These are phyloP conservation scores for Xanthoconium separans DNA, from an alignment of 1,284 basidiomycete species.

Conservation along the genomic window DNA sequence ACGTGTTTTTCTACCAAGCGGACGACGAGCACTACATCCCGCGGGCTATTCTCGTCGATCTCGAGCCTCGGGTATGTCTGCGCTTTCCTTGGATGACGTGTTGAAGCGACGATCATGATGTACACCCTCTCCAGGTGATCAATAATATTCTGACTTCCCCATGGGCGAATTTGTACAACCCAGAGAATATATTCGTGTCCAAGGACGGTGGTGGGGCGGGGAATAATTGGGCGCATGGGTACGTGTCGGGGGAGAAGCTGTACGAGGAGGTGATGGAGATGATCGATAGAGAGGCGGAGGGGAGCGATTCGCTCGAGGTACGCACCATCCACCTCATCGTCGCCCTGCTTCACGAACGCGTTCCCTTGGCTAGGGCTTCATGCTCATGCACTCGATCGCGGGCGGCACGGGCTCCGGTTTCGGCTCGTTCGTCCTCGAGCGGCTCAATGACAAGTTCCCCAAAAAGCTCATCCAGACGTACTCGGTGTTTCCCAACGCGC, in stretches of 20 bases:
- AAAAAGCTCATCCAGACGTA: slow-evolving; percentile 99
- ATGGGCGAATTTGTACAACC: slow-evolving; percentile 94
- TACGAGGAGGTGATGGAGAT: slow-evolving; percentile 99
- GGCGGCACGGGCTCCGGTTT: slow-evolving; percentile 98
- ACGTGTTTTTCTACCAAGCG: slow-evolving; percentile 99
- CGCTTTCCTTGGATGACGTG: not conserved
- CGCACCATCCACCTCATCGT: slow-evolving; percentile 12
- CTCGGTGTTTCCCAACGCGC: slow-evolving; percentile 95
- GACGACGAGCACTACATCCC: slow-evolving; percentile 99
- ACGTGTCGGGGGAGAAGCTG: slow-evolving; percentile 84
- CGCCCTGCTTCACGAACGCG: not conserved
- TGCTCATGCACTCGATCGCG: slow-evolving; percentile 98
- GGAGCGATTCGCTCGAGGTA: slow-evolving; percentile 96
- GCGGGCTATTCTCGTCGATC: slow-evolving; percentile 92
- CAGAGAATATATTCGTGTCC: slow-evolving; percentile 95
- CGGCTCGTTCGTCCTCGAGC: slow-evolving; percentile 94
- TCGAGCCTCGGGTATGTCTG: slow-evolving; percentile 90
- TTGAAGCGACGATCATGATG: not conserved
- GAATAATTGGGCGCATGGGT: slow-evolving; percentile 99
- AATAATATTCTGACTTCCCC: slow-evolving; percentile 93
- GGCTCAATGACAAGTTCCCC: slow-evolving; percentile 96
- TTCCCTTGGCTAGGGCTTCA: slow-evolving; percentile 80
- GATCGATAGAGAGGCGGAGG: slow-evolving; percentile 98
- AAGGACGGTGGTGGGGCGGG: slow-evolving; percentile 98
- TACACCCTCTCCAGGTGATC: slow-evolving; percentile 69